phyloP scores from a whole-genome alignment of 768 basidiomycete genomes.

The Suillus americanus region DNA sequence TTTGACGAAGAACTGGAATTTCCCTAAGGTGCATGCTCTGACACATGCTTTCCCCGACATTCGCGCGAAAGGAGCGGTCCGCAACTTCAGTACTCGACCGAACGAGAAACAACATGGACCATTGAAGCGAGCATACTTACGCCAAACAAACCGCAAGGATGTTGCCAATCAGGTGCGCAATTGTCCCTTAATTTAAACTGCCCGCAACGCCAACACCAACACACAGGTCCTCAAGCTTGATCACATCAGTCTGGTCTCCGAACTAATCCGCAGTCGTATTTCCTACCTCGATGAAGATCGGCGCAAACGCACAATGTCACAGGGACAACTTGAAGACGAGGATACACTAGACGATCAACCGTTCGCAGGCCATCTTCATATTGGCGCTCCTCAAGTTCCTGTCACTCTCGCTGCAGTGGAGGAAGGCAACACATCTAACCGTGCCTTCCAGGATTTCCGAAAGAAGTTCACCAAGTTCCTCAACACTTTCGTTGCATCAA shows the following conservation, averaged over 20 bases:
- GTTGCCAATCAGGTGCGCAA: conserved; percentile 30
- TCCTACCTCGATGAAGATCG: neutral
- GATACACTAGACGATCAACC: neutral
- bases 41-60: conserved; percentile 1
- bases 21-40: conserved; percentile 3
- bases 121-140: conserved; percentile 24
- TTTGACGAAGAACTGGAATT: conserved; percentile 6
- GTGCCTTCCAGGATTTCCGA: neutral
- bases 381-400: neutral
- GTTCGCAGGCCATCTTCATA: neutral
- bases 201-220: neutral
- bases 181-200: neutral
- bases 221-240: conserved; percentile 1
- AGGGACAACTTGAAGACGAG: neutral
- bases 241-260: neutral
- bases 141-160: conserved; percentile 33
- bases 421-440: neutral
- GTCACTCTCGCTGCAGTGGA: neutral
- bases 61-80: neutral
- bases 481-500: neutral
- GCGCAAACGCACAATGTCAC: neutral
- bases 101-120: conserved; percentile 30
- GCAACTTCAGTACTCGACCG: conserved; percentile 30
- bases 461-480: conserved; percentile 4
- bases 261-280: neutral